A percentile compares a stretch with the other conserved stretches of the same genome.
These are phyloP conservation scores for Lactuca saligna DNA, from an alignment of 129 eudicot genomes.

Conservation along the genomic window DNA sequence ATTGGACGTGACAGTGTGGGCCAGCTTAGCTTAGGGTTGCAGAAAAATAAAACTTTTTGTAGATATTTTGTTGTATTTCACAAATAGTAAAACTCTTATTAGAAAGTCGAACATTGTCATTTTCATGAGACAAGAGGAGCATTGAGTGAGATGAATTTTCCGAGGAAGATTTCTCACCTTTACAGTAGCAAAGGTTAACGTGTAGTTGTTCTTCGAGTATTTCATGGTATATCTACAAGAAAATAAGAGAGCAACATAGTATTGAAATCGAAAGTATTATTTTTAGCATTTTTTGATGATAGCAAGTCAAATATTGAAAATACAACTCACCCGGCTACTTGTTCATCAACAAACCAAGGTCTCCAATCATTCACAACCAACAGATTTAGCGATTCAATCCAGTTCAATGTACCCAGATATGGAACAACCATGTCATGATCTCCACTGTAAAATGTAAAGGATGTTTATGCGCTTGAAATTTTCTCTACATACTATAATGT, in stretches of 20 bases:
- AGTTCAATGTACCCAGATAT: background rate
- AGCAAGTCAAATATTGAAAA: background rate
- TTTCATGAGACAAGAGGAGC: background rate
- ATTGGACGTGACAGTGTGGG: too few relatives aligned
- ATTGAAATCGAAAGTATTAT: background rate
- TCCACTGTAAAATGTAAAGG: slow-evolving; percentile 1
- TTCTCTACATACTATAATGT: background rate
- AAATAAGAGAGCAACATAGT: background rate
- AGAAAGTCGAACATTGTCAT: background rate
- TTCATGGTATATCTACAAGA: background rate
- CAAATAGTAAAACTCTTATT: background rate
- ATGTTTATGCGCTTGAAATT: background rate
- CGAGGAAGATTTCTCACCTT: background rate
- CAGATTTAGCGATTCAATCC: background rate
- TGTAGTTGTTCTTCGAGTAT: background rate
- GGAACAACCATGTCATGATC: slow-evolving; percentile 17
- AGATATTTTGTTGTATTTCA: background rate
- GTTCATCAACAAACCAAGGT: slow-evolving; percentile 1
- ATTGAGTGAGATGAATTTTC: background rate
- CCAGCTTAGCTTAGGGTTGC: too few relatives aligned
- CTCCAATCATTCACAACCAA: background rate
- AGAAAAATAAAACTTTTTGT: too few relatives aligned
- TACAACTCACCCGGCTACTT: slow-evolving; percentile 10
- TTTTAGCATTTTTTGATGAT: background rate
- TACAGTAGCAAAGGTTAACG: slow-evolving; percentile 6